Evolutionary conservation across 2,329 filamentous ascomycete species (phyloP).

Genomic region (Claviceps lovelessii): DNA sequence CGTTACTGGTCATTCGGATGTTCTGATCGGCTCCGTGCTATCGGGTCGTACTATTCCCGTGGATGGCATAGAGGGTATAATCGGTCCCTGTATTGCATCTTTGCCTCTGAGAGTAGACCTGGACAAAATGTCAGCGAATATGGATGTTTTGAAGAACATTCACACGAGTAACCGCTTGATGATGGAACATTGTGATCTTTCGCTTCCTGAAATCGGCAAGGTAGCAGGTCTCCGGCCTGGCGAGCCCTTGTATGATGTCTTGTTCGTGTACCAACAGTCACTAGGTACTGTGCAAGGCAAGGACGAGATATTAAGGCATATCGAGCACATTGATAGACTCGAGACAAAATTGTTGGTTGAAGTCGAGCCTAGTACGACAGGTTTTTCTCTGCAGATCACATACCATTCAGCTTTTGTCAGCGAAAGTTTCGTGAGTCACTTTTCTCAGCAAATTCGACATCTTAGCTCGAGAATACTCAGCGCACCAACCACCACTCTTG

Average conservation of each 20-base stretch:
- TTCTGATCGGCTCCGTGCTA: conserved; percentile 64
- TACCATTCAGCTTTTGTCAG: conserved; percentile 37
- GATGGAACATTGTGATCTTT: conserved; percentile 47
- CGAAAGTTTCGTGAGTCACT: conserved; percentile 33
- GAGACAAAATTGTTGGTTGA: conserved; percentile 69
- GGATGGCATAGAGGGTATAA: conserved; percentile 51
- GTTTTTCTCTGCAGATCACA: conserved; percentile 31
- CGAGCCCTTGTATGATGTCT: conserved; percentile 54
- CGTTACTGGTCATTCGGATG: conserved; percentile 50
- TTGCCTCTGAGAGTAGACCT: conserved; percentile 57
- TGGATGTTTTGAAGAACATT: conserved; percentile 48
- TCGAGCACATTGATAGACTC: conserved; percentile 52
- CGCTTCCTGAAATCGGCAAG: conserved; percentile 56
- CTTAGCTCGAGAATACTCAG: conserved; percentile 23
- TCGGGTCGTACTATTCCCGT: conserved; percentile 69
- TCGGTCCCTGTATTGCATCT: conserved; percentile 69
- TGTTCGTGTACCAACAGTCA: conserved; percentile 78
- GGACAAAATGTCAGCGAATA: conserved; percentile 31
- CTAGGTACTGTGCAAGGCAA: conserved; percentile 25
- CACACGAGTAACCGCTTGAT: conserved; percentile 52
- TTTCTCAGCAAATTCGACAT: conserved; percentile 48
- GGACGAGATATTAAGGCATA: conserved; percentile 31
- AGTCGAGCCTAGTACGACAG: conserved; percentile 45
- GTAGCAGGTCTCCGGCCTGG: conserved; percentile 38
- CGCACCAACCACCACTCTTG: conserved; percentile 11